Evolutionary conservation across 371 early-diverging fungal species (phyloP), one percentile per base, ranked within the genome.

Genomic region (Circinella minor): DNA sequence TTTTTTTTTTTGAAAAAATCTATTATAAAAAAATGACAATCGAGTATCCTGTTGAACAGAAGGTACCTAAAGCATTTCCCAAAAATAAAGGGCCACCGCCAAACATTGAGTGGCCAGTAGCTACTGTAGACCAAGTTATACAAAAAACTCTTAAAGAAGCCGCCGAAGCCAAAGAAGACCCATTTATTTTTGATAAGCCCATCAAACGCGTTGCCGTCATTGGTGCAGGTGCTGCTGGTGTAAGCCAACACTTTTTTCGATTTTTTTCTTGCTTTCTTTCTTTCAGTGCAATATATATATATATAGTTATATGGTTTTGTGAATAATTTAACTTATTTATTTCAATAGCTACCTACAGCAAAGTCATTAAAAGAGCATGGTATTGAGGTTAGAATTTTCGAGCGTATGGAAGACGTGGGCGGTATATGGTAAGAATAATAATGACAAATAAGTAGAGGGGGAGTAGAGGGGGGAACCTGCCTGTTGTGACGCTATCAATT

Each of bases 171-270:
- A 27, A 65, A 15, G 59, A 65, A 37, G 66, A 74, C 55, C 75
- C 75, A 6, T 68, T 65, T 38, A 51, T 65, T n/a, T 71, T 74
- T 59, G 51, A 61, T 14, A 59, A 59, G n/a, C 63, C 69, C 0
- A 80, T 83, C 43, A 63, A 71, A 1, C 69, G 70, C 11, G 80
- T 80, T 36, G 81, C 81, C 34, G 74, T 83, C 1, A 74, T 83
- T 43, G 84, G 84, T 43, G 80, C 84, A 47, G 84, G 84, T 11
- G 75, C 82, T 37, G 71, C 80, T 57, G 82, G 82, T 46, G 73
- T 73, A 69, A 59, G 49, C 57, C 46, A 46, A 49, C 39, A 14
- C 36, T 20, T 65, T 27, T 39, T 13, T 65, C 47, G 1, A 2
- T 65, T 65, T 27, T 65, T 27, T 11, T 13, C 37, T 57, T 61